phyloP scores from a whole-genome alignment of 1,284 basidiomycete species.

The Pseudozyma sp. region DNA sequence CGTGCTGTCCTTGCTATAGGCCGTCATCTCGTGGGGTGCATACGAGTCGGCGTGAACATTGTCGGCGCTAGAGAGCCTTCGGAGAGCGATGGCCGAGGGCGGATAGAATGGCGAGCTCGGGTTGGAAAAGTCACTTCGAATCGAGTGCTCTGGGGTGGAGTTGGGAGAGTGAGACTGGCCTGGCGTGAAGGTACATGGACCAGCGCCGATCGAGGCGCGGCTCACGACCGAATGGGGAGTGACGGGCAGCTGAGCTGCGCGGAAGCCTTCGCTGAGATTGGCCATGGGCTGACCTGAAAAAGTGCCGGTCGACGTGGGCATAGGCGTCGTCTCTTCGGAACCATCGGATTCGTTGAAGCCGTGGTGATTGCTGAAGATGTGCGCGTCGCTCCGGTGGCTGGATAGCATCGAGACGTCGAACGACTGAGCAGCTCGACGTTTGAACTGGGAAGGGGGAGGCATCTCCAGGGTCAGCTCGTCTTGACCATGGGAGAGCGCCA shows the following conservation, averaged over 20 bases:
- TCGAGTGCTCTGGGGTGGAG: conserved; percentile 50
- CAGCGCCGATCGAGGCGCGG: conserved; percentile 36
- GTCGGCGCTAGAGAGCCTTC: conserved; percentile 35
- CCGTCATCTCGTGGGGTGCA: conserved; percentile 31
- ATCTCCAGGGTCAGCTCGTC: conserved; percentile 38
- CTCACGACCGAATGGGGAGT: conserved; percentile 25
- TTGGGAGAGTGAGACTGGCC: conserved; percentile 47
- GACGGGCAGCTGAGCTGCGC: conserved; percentile 32
- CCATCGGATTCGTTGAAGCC: conserved; percentile 41
- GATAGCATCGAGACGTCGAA: conserved; percentile 48
- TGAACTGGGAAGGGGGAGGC: conserved; percentile 37
- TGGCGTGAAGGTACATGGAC: conserved; percentile 38
- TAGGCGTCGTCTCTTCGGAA: conserved; percentile 53
- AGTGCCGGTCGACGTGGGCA: conserved; percentile 47
- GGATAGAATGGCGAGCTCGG: conserved; percentile 45
- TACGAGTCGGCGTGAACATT: conserved; percentile 20
- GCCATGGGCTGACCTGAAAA: conserved; percentile 42
- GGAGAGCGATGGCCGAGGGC: conserved; percentile 26
- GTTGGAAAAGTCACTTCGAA: conserved; percentile 26
- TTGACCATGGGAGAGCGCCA: conserved; percentile 41
- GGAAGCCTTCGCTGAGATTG: conserved; percentile 47
- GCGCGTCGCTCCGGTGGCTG: conserved; percentile 13
- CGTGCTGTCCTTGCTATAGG: conserved; percentile 22
- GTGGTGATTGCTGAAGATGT: conserved; percentile 11
- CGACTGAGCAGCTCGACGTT: conserved; percentile 42